Percentiles rank a stretch among this genome's conserved stretches.
Conservation (phyloP, 2,329 filamentous ascomycete genomes). For the Lasiodiplodia citricola region DNA sequence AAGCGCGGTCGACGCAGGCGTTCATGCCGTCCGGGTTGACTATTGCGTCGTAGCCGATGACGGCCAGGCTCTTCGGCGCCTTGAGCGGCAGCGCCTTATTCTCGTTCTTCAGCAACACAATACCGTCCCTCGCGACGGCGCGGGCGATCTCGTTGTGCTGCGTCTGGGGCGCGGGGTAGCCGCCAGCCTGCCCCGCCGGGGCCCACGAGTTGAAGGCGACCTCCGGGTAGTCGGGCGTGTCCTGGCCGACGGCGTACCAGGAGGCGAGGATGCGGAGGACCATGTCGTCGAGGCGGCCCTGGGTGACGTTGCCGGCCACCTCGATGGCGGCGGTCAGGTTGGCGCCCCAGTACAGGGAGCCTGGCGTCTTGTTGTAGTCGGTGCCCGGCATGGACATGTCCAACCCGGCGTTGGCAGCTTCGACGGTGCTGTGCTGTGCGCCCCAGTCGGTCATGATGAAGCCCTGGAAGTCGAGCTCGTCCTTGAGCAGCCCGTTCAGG, state of each 20-base stretch:
- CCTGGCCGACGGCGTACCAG: constrained; percentile 57
- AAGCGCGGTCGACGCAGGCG: constrained; percentile 73
- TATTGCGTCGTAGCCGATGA: constrained; percentile 82
- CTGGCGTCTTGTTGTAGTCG: constrained; percentile 39
- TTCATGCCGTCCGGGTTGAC: constrained; percentile 78
- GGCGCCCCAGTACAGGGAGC: constrained; percentile 73
- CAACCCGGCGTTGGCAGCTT: constrained; percentile 53
- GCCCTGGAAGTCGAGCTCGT: constrained; percentile 56
- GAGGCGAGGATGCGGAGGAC: constrained; percentile 55
- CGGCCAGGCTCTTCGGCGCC: constrained; percentile 62
- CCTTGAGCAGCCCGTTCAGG: constrained; percentile 57
- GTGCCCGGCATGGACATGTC: constrained; percentile 58
- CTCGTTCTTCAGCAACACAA: constrained; percentile 65
- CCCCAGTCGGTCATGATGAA: constrained; percentile 49
- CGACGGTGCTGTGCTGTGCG: constrained; percentile 48
- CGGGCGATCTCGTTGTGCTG: constrained; percentile 48
- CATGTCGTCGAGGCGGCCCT: constrained; percentile 91
- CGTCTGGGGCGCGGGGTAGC: constrained; percentile 42
- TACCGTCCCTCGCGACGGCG: constrained; percentile 53
- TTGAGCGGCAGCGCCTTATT: constrained; percentile 74
- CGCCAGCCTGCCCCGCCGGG: constrained; percentile 27
- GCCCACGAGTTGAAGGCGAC: constrained; percentile 50
- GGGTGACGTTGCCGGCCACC: constrained; percentile 85
- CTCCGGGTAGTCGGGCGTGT: constrained; percentile 47
- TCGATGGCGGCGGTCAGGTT: constrained; percentile 77